These are phyloP conservation scores for Copromyces sp. DNA, from an alignment of 495 filamentous ascomycete species.

Conservation along the genomic window DNA sequence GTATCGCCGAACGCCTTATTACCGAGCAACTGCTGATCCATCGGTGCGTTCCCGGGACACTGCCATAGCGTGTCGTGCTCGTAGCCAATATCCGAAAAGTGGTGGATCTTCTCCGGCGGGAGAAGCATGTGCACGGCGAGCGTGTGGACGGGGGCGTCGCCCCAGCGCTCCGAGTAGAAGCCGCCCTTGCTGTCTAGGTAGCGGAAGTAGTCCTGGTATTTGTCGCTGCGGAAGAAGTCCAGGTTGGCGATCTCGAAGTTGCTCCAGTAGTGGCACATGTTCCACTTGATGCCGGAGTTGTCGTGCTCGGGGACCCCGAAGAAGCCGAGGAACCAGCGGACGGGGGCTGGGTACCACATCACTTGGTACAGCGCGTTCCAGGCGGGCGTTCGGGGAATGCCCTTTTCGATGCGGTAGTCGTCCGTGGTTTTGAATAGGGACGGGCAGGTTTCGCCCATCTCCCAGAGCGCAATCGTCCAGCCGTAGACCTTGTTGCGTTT, in stretches of 20 bases:
- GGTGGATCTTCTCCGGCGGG: conserved; percentile 38
- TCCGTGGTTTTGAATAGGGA: conserved; percentile 37
- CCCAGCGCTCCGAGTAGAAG: conserved; percentile 49
- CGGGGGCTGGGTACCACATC: conserved; percentile 32
- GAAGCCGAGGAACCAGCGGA: conserved; percentile 25
- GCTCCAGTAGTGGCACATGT: conserved; percentile 48
- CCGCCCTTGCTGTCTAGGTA: conserved; percentile 39
- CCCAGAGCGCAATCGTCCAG: conserved; percentile 41
- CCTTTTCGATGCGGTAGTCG: conserved; percentile 29
- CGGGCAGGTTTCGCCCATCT: conserved; percentile 40
- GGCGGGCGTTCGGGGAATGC: conserved; percentile 20
- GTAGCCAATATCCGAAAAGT: conserved; percentile 45
- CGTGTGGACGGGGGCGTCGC: conserved; percentile 45
- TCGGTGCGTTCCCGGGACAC: conserved; percentile 35
- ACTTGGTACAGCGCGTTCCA: conserved; percentile 32
- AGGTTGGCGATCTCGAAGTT: conserved; percentile 49
- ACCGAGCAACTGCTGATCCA: conserved; percentile 26
- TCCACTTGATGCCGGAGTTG: conserved; percentile 33
- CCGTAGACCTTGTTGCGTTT: conserved; percentile 42
- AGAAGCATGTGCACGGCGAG: conserved; percentile 42
- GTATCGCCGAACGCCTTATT: conserved; percentile 20
- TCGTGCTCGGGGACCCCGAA: conserved; percentile 24
- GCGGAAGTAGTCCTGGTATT: conserved; percentile 39
- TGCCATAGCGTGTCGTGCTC: conserved; percentile 40
- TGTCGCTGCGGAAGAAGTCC: conserved; percentile 39